phyloP scores from a whole-genome alignment of 768 basidiomycete genomes.

The Trametes sanguinea region DNA sequence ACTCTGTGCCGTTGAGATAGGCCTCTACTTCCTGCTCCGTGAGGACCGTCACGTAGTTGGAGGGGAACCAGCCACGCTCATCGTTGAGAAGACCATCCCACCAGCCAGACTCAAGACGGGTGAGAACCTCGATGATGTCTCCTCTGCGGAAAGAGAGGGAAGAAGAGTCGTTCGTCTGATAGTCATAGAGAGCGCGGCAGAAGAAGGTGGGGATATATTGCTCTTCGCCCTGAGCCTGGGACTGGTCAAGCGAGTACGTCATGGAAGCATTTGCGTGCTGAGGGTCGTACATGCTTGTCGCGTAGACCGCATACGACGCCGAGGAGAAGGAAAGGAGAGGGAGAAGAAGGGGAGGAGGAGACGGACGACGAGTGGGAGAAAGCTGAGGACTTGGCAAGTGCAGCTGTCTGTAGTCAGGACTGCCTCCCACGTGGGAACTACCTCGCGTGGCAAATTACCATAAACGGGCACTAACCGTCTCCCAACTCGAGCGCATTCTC shows the following conservation, averaged over 20 bases:
- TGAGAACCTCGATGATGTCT: slow-evolving; percentile 93
- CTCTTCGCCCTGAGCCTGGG: slow-evolving; percentile 43
- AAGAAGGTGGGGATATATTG: slow-evolving; percentile 71
- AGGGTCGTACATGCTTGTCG: slow-evolving; percentile 21
- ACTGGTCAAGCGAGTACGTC: slow-evolving; percentile 13
- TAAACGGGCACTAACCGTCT: no score
- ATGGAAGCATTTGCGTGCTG: slow-evolving; percentile 21
- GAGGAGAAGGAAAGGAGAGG: neutral
- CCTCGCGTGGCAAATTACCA: no score
- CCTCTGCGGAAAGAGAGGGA: slow-evolving; percentile 85
- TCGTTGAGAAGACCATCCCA: slow-evolving; percentile 94
- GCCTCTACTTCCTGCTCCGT: slow-evolving; percentile 80
- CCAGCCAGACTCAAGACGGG: slow-evolving; percentile 92
- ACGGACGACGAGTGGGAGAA: slow-evolving; percentile 7
- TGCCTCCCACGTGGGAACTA: slow-evolving; percentile 20
- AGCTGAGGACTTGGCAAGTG: neutral
- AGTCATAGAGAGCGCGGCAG: slow-evolving; percentile 92
- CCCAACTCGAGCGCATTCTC: neutral
- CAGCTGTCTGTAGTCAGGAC: slow-evolving; percentile 1
- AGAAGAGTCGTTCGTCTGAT: slow-evolving; percentile 82
- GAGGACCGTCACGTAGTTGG: slow-evolving; percentile 86
- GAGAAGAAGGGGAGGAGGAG: slow-evolving; percentile 5
- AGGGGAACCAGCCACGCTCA: slow-evolving; percentile 95
- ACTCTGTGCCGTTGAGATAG: slow-evolving; percentile 54
- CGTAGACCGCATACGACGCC: slow-evolving; percentile 20